Evolutionary conservation across 495 filamentous ascomycete species (phyloP).

Genomic region (Chaetomium tenue): DNA sequence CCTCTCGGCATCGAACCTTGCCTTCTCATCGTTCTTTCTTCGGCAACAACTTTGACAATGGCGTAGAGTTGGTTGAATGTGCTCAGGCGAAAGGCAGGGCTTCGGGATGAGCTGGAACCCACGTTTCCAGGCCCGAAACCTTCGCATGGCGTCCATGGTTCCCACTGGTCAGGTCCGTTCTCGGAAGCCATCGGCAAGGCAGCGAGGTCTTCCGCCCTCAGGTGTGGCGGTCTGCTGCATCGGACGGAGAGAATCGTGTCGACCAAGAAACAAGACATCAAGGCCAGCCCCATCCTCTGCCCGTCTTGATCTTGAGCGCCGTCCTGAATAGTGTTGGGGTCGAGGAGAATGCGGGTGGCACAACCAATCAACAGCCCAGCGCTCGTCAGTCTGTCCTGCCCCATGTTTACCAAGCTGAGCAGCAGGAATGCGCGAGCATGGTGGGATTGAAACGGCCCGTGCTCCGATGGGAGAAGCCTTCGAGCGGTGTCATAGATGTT

Average conservation of each 20-base stretch:
- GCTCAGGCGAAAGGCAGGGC: constrained; percentile 57
- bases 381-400: constrained; percentile 50
- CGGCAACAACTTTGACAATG: constrained; percentile 23
- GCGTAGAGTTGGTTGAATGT: constrained; percentile 59
- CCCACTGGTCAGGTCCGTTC: constrained; percentile 71
- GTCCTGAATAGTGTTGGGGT: constrained; percentile 41
- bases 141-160: constrained; percentile 61
- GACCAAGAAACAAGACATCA: constrained; percentile 63
- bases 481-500: constrained; percentile 60
- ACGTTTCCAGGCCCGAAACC: constrained; percentile 37
- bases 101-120: constrained; percentile 44
- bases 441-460: constrained; percentile 55
- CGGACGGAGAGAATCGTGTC: constrained; percentile 63
- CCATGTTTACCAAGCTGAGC: constrained; percentile 59
- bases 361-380: constrained; percentile 64
- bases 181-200: constrained; percentile 53
- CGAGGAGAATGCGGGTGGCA: constrained; percentile 57
- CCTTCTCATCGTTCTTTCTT: constrained; percentile 8
- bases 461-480: constrained; percentile 57
- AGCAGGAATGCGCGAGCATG: constrained; percentile 66
- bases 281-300: constrained; percentile 49
- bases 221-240: constrained; percentile 51
- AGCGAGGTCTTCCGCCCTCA: constrained; percentile 50
- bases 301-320: constrained; percentile 36
- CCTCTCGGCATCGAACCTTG: not conserved